Evolutionary conservation across 2,329 filamentous ascomycete genomes (phyloP).

Genomic region (Fusarium clavum): DNA sequence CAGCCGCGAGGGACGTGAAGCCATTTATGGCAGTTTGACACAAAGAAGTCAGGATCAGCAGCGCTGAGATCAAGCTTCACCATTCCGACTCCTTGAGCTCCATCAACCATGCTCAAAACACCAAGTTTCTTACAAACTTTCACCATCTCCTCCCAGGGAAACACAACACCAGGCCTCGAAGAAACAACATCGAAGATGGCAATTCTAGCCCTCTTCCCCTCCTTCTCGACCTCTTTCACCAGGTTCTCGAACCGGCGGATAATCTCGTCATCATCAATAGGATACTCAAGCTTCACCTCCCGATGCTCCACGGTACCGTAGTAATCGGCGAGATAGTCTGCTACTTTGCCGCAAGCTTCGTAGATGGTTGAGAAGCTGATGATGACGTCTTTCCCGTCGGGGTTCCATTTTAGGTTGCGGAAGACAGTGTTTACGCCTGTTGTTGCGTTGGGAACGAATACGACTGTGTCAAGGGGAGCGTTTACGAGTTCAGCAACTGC

Average conservation of each 20-base stretch:
- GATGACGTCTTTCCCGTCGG: constrained; percentile 80
- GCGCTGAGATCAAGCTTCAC: constrained; percentile 74
- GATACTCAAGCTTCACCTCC: constrained; percentile 73
- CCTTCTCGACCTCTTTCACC: constrained; percentile 62
- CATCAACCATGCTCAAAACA: constrained; percentile 82
- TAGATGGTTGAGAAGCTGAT: constrained; percentile 85
- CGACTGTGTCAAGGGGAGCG: constrained; percentile 72
- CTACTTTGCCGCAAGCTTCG: constrained; percentile 78
- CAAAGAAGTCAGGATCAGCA: constrained; percentile 85
- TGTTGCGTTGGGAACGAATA: constrained; percentile 86
- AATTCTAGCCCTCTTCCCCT: constrained; percentile 72
- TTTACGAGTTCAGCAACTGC: constrained; percentile 75
- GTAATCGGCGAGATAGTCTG: constrained; percentile 78
- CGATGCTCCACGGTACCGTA: constrained; percentile 58
- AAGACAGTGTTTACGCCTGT: constrained; percentile 82
- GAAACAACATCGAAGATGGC: constrained; percentile 83
- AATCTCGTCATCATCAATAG: constrained; percentile 76
- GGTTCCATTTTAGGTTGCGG: constrained; percentile 75
- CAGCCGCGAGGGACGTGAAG: constrained; percentile 82
- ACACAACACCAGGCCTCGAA: constrained; percentile 79
- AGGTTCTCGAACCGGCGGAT: constrained; percentile 69
- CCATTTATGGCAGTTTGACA: constrained; percentile 94
- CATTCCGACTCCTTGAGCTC: constrained; percentile 86
- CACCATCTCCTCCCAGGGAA: constrained; percentile 80
- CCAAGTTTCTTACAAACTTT: constrained; percentile 72